A percentile compares a stretch with the other conserved stretches of the same genome.
phyloP scores from a whole-genome alignment of 768 basidiomycete genomes.

The Kwoniella dejecticola region DNA sequence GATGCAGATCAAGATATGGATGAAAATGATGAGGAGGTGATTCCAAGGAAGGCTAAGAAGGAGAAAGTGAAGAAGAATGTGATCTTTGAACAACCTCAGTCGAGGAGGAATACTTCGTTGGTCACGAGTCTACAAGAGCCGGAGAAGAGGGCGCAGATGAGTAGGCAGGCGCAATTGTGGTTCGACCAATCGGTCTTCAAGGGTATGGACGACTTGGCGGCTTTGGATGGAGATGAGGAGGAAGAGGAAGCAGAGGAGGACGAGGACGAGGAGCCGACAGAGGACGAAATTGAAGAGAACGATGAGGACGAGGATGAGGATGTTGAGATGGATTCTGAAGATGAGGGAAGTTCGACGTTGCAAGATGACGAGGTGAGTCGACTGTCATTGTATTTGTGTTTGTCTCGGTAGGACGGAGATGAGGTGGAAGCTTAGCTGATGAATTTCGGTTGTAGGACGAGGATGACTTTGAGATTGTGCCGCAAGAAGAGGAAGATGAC shows the following conservation, averaged over 20 bases:
- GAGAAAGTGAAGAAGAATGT: conserved; percentile 25
- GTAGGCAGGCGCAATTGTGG: conserved; percentile 75
- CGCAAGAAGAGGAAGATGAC: conserved; percentile 63
- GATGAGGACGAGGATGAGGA: conserved; percentile 46
- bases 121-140: conserved; percentile 60
- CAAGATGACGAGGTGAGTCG: conserved; percentile 36
- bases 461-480: conserved; percentile 73
- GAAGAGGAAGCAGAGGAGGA: conserved; percentile 58
- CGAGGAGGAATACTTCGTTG: conserved; percentile 49
- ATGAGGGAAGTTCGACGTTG: conserved; percentile 20
- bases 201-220: conserved; percentile 61
- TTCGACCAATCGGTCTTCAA: conserved; percentile 91
- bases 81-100: conserved; percentile 18
- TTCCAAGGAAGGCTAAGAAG: conserved; percentile 27
- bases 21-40: conserved; percentile 42
- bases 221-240: conserved; percentile 57
- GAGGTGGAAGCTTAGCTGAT: neutral
- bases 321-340: conserved; percentile 45
- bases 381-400: neutral
- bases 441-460: conserved; percentile 3
- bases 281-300: conserved; percentile 49
- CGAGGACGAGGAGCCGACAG: conserved; percentile 45
- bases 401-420: neutral
- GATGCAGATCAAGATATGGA: conserved; percentile 59
- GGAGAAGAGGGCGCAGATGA: conserved; percentile 55